Evolutionary conservation across 257 asterid species (phyloP), one percentile per base, ranked within the genome.

Genomic region (Euphrasia confusa): DNA sequence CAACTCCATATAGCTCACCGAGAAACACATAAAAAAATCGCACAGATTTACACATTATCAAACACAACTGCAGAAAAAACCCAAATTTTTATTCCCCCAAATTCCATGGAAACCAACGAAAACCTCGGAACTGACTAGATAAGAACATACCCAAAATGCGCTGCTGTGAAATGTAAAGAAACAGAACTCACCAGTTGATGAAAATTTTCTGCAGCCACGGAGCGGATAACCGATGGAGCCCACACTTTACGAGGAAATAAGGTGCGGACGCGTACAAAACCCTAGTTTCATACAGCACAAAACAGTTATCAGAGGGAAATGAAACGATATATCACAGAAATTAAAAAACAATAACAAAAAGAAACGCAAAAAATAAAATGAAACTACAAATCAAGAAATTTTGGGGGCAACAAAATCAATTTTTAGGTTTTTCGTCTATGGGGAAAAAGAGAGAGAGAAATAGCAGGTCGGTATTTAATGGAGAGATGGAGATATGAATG

Each of bases 231-330:
- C 27, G 59, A 10, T 28, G 52, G 49, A 63, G 49, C 58, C 70
- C 79, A 67, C 71, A 66, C 68, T 66, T 69, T 63, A 70, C 65
- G 71, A 72, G 58, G 76, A 74, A 66, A 66, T 67, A 61, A 68
- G 68, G 61, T 63, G 71, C 64, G 76, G 54, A 54, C n/a, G 55
- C 64, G 70, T 32, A 70, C 59, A 58, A 60, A 80, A 72, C 77
- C 80, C 85, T 80, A 73, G 63, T 70, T 76, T 71, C 80, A 80
- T 72, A 72, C 72, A 80, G 74, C 77, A 76, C 62, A 73, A 74
- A 77, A 71, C 65, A 74, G 62, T 52, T 32, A 77, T 76, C 80
- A 79, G 78, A 66, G 54, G 24, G 52, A 54, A 54, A 60, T 21
- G 33, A 53, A 63, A 35, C 49, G 18, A 49, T 63, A 58, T 15